Evolutionary conservation across 164 flowering plant species (phyloP), one percentile per base, ranked within the genome.

Genomic region (Liquidambar formosana): DNA sequence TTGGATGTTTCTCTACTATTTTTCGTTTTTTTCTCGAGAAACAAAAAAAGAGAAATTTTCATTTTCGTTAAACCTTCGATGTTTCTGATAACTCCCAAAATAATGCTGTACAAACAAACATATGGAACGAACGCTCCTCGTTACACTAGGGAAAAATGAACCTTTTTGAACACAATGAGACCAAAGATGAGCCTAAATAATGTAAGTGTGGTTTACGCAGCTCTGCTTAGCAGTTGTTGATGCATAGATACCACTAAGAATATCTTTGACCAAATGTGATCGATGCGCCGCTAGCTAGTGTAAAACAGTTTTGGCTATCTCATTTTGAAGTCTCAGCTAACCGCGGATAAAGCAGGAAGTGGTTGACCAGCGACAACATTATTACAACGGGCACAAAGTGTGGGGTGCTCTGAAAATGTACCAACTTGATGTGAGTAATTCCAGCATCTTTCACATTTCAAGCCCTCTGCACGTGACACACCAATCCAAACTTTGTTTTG

Each of bases 361-460:
- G 84, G 81, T 51, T 81, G 84, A 70, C 67, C 71, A 18, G 68
- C 80, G 18, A 95, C 71, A 9, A 87, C 94, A 57, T 73, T 70
- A 62, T 71, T 80, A 67, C 97, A 95, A 58, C 97, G 91, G 66
- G 77, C 26, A 47, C 99, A 95, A 1, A 95, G 90, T 2, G 94
- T 82, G 0, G 96, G 96, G 67, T 95, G 97, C 53, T 87, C 92
- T 5, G 68, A 1, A 66, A 81, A 95, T 41, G 90, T 85, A 51
- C 97, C 98, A 57, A 93, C 96, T 77, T 83, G 78, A 2, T 78
- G 71, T 8, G 98, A 85, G 79, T 85, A 96, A 79, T 90, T 86
- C 98, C 98, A 96, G 77, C 99, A 96, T 77, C 99, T 88, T 61
- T 93, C 98, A 66, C 99, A 93, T 77, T 96, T 96, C 4, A 79